A percentile compares a stretch with the other conserved stretches of the same genome.
These are phyloP conservation scores for Vitis vinifera DNA, from an alignment of 164 flowering plant genomes.

Conservation along the genomic window DNA sequence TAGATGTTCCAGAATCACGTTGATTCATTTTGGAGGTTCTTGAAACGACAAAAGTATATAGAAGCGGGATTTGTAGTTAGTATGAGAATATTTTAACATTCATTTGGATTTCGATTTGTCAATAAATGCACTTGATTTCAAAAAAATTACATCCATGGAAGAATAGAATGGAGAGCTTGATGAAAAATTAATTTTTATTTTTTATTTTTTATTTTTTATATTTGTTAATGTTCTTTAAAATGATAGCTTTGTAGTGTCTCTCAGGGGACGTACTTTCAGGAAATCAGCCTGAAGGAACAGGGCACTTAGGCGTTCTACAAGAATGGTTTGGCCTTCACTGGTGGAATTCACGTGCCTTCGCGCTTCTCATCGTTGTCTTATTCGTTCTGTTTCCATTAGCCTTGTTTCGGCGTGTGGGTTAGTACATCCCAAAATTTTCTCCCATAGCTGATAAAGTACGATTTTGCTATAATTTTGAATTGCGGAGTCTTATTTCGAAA, in stretches of 20 bases:
- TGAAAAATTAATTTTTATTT: not conserved
- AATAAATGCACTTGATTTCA: no score
- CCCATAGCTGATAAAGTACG: no score
- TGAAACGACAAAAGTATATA: no score
- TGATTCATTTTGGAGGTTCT: no score
- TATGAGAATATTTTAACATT: no score
- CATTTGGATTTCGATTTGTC: no score
- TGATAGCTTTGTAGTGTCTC: not conserved
- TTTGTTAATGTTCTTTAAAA: not conserved
- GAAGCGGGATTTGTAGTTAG: no score
- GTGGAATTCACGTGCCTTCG: constrained; percentile 70
- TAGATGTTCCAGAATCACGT: no score
- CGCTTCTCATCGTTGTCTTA: constrained; percentile 44
- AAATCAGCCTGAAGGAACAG: constrained; percentile 37
- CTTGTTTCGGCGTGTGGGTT: constrained; percentile 71
- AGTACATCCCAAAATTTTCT: constrained; percentile 11
- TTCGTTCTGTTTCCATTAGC: constrained; percentile 74
- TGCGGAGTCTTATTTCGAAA: no score
- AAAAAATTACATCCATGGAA: no score
- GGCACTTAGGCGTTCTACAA: constrained; percentile 75
- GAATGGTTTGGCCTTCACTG: constrained; percentile 91
- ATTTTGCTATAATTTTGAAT: no score
- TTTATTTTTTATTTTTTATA: not conserved
- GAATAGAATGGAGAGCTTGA: no score
- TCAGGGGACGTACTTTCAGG: constrained; percentile 91